phyloP scores from a whole-genome alignment of 2,329 filamentous ascomycete genomes.

The Alternaria novae-zelandiae region DNA sequence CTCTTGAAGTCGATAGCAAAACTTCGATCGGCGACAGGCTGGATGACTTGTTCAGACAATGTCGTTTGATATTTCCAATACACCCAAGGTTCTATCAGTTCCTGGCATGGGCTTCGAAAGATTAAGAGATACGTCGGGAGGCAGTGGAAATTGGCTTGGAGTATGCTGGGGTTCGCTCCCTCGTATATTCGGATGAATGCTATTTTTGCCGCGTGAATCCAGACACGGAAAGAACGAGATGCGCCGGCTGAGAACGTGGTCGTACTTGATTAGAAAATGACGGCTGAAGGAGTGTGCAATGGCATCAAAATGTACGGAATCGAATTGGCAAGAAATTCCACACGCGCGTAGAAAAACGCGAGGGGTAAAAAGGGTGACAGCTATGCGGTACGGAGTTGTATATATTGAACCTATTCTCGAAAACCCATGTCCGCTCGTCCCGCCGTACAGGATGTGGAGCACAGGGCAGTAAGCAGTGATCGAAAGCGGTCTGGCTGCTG shows the following conservation, averaged over 20 bases:
- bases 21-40: background rate
- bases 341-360: conserved; percentile 11
- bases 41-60: background rate
- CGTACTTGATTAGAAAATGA: background rate
- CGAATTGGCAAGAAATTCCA: background rate
- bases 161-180: background rate
- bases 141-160: background rate
- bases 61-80: background rate
- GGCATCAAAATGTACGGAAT: conserved; percentile 5
- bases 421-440: conserved; percentile 35
- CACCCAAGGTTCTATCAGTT: background rate
- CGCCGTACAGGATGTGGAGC: conserved; percentile 34
- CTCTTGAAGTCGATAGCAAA: background rate
- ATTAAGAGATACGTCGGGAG: background rate
- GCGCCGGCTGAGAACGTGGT: background rate
- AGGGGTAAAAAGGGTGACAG: conserved; percentile 20
- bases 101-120: background rate
- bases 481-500: conserved; percentile 33
- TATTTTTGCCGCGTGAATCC: background rate
- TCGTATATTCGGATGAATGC: background rate
- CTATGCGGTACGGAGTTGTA: conserved; percentile 28
- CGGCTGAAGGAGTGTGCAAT: conserved; percentile 21
- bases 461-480: conserved; percentile 21
- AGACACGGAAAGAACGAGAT: background rate
- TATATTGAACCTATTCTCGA: conserved; percentile 35